phyloP scores from a whole-genome alignment of 306 rosid genomes.

The Amphicarpaea edgeworthii region DNA sequence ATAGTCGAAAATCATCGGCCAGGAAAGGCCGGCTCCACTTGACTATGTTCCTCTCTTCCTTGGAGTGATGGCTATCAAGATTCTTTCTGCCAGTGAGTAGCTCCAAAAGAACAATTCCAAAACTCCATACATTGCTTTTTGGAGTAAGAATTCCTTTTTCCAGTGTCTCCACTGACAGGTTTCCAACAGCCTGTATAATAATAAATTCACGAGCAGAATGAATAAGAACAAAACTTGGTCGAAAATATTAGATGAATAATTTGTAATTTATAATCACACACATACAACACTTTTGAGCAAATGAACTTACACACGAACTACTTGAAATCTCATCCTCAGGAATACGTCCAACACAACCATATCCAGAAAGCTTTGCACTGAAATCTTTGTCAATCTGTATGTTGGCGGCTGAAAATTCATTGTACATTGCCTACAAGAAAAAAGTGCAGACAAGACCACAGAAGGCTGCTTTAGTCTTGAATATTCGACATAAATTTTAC shows the following conservation, averaged over 20 bases:
- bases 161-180: constrained; percentile 80
- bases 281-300: neutral
- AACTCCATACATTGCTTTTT: constrained; percentile 91
- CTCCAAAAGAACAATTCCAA: constrained; percentile 85
- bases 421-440: constrained; percentile 81
- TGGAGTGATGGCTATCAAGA: constrained; percentile 66
- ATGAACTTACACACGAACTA: constrained; percentile 63
- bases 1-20: constrained; percentile 62
- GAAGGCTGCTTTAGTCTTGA: constrained; percentile 19
- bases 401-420: constrained; percentile 81
- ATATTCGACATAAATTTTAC: neutral
- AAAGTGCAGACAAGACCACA: neutral
- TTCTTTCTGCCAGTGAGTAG: constrained; percentile 86
- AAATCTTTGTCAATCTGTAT: constrained; percentile 91
- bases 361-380: constrained; percentile 94
- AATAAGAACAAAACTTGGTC: constrained; percentile 16
- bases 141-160: constrained; percentile 92
- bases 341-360: constrained; percentile 82
- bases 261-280: constrained; percentile 17
- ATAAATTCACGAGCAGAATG: constrained; percentile 10
- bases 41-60: constrained; percentile 78
- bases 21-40: constrained; percentile 92
- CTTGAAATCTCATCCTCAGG: constrained; percentile 62
- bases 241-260: constrained; percentile 6
- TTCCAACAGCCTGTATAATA: constrained; percentile 67